Base-by-base conservation (phyloP, 2,329 filamentous ascomycete genomes). In the Monosporascus sp. region DNA sequence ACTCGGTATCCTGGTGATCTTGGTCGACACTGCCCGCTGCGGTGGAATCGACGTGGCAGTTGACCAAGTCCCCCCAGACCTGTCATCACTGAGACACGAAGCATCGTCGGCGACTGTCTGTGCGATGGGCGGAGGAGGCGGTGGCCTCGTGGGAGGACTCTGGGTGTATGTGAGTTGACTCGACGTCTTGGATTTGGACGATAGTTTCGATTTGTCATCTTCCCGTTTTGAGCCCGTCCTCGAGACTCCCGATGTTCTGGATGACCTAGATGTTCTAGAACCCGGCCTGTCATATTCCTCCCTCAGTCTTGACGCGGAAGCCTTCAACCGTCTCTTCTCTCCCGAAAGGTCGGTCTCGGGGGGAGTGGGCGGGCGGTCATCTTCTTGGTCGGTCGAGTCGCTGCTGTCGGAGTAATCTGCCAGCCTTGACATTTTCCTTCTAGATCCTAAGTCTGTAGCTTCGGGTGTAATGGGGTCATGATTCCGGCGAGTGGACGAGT, bases 361-460 rank as follows among this genome's bases (percentile, higher is more conserved):
- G 1, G 83, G 83, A 51, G 79, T 86, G 3, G 81, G 82, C n/a
- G 83, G 78, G 57, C 82, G 72, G 49, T 71, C 72, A 59, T 77
- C 72, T 62, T 70, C 77, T 58, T 55, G 68, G 45, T 70, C 64
- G 48, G 67, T 75, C 62, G 71, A 77, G 66, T 68, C 78, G 65
- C 54, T 56, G 57, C 61, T 70, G 14, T 70, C 67, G 1, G 72
- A 66, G 18, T 71, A 67, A 27, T 78, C 76, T 22, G 68, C 66
- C 31, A 79, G 80, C 63, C 75, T 80, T 27, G 77, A 76, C 56
- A 75, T 74, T 51, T 64, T 67, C 53, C 72, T 69, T 44, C 77
- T 75, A 51, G 76, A 75, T 49, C 84, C 83, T 22, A 89, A 62
- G 64, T 90, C 87, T 22, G 87, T 90, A 22, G 86, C 78, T 55